These are phyloP conservation scores for Platanthera zijinensis DNA, from an alignment of 106 monocot species.

Conservation along the genomic window DNA sequence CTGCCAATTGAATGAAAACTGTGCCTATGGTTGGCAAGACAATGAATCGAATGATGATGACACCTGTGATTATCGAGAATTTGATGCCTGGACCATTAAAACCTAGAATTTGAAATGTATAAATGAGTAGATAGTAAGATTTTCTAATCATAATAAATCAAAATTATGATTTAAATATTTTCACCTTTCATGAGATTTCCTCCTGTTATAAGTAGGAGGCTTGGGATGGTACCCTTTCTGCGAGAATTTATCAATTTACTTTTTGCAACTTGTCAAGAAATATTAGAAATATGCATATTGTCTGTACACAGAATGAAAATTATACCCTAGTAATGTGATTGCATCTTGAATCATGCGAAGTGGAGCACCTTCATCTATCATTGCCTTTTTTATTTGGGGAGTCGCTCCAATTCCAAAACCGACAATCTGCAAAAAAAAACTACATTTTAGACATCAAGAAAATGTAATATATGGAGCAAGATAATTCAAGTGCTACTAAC, in stretches of 20 bases:
- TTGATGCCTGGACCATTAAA: constrained; percentile 28
- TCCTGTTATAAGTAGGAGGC: constrained; percentile 17
- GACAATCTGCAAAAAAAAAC: constrained; percentile 29
- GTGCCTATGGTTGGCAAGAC: constrained; percentile 26
- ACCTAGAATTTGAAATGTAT: constrained; percentile 15
- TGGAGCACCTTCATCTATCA: constrained; percentile 72
- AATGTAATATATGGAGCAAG: no score
- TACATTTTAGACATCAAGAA: no score
- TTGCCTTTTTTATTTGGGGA: constrained; percentile 37
- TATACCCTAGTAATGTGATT: constrained; percentile 49
- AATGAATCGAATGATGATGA: constrained; percentile 24
- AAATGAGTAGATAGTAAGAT: background rate
- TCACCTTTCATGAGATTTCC: constrained; percentile 29
- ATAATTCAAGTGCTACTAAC: no score
- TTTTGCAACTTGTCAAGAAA: no score
- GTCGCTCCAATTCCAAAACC: constrained; percentile 64
- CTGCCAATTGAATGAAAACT: constrained; percentile 37
- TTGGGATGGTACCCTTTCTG: constrained; percentile 23
- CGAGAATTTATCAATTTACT: background rate
- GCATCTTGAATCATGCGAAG: constrained; percentile 66
- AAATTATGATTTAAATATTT: background rate
- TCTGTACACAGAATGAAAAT: background rate
- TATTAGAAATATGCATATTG: no score
- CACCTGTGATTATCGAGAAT: constrained; percentile 26
- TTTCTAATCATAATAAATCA: no score